Base-by-base conservation (phyloP, 768 basidiomycete genomes). In the Pisolithus orientalis region DNA sequence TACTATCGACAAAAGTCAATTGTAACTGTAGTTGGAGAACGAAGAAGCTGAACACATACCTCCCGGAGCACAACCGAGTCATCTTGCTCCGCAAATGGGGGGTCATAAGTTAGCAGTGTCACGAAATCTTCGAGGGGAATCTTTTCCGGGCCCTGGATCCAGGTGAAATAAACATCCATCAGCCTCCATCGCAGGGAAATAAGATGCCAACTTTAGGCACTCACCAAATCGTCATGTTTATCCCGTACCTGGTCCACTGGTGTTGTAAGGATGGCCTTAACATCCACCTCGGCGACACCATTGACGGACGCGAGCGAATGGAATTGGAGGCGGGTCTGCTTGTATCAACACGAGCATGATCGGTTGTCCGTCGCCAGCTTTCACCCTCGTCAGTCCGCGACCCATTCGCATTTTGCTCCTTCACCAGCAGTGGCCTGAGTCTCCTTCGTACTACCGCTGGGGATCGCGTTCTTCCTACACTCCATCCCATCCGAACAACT, bases 111-210 rank as follows among this genome's bases (percentile, higher is more conserved):
- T 37, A 93, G 69, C 72, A 95, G 75, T 25, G 79, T 83, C 3
- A 82, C 79, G 63, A 87, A 94, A 53, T 85, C 75, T 57, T 94
- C 86, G 69, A 95, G 76, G 63, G 96, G 94, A 67, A 94, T 96
- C 53, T 81, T 75, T 68, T 97, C 91, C 54, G 93, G 81, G 45
- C 94, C 77, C 86, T 92, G 55, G 39, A 24, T 40, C 13, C 52
- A 44, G 27, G 47, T 52, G 44, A 39, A 50, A 38, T 39, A 39
- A 46, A 40, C 31, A 5, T 34, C 21, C 34, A 34, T 47, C 21
- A 45, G 37, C 25, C 17, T 29, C 42, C 42, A 9, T 40, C 17
- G 17, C 4, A 28, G 24, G 28, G 47, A 49, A 51, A 43, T 16
- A 24, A 51, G 16, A 29, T 13, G 10, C 29, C 39, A 52, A 49